Conservation (phyloP, 2,329 filamentous ascomycete genomes). For the Phaeosphaeriaceae sp. region DNA sequence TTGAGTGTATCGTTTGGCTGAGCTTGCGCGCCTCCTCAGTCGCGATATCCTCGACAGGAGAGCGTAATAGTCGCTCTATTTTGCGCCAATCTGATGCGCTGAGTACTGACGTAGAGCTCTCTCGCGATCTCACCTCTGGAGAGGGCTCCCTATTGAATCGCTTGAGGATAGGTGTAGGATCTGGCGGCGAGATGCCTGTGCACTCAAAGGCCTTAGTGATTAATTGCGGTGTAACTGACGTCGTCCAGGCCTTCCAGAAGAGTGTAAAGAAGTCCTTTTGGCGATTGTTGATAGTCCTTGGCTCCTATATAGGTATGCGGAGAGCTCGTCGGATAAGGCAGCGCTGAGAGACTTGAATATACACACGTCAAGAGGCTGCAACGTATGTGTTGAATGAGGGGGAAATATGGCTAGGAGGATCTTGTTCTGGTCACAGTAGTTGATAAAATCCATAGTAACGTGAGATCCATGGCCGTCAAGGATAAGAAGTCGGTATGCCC, state of each 20-base stretch:
- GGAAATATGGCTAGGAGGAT: background rate
- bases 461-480: constrained; percentile 26
- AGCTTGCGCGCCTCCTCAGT: background rate
- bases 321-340: background rate
- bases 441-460: constrained; percentile 41
- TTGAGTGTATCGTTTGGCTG: background rate
- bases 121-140: background rate
- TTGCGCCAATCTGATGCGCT: background rate
- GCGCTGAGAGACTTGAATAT: background rate
- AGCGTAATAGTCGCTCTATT: background rate
- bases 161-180: background rate
- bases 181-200: background rate
- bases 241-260: too few species aligned
- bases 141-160: background rate
- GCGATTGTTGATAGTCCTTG: background rate
- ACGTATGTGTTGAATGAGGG: background rate
- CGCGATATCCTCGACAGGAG: background rate
- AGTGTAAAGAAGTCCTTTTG: background rate
- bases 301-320: background rate
- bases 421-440: constrained; percentile 31
- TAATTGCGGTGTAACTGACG: too few species aligned
- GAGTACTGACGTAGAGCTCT: background rate
- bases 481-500: constrained; percentile 9
- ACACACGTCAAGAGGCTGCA: constrained; percentile 24
- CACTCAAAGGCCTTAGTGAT: background rate